phyloP scores from a whole-genome alignment of 768 basidiomycete species.

The Naematelia aurantialba region DNA sequence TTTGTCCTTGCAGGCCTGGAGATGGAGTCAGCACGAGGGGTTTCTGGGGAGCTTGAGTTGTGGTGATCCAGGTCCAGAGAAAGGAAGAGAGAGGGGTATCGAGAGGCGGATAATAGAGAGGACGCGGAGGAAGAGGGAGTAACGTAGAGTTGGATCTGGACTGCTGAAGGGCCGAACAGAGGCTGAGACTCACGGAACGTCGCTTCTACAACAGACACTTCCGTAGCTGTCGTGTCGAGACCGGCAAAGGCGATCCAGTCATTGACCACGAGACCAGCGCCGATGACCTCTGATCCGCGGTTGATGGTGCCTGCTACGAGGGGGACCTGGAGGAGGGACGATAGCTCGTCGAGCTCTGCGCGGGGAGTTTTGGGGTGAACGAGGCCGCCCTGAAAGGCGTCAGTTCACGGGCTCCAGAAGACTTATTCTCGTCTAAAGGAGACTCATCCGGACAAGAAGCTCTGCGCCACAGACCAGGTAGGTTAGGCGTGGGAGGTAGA shows the following conservation, averaged over 20 bases:
- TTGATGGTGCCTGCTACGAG: conserved; percentile 97
- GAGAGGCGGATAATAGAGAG: conserved; percentile 3
- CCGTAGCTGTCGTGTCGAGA: conserved; percentile 97
- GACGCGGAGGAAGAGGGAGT: background rate
- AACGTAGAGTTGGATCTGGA: background rate
- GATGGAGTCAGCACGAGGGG: background rate
- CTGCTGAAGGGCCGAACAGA: too few relatives aligned
- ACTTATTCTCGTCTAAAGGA: too few relatives aligned
- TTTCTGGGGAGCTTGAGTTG: background rate
- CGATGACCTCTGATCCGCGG: conserved; percentile 95
- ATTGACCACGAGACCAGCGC: conserved; percentile 95
- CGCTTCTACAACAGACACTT: conserved; percentile 96
- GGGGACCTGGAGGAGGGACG: conserved; percentile 86
- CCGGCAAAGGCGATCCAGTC: conserved; percentile 99
- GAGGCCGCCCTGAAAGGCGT: conserved; percentile 63
- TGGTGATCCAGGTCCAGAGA: conserved; percentile 2
- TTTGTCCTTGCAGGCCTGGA: conserved; percentile 78
- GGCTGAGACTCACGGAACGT: conserved; percentile 73
- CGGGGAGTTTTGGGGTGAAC: conserved; percentile 97
- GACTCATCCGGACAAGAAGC: too few relatives aligned
- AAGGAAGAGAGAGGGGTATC: background rate
- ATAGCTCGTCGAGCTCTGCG: conserved; percentile 96
- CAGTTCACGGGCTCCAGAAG: too few relatives aligned
- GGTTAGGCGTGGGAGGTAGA: background rate
- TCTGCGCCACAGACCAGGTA: background rate